phyloP scores from a whole-genome alignment of 192 early-diverging fungal species.

The Umbelopsis isabellina region DNA sequence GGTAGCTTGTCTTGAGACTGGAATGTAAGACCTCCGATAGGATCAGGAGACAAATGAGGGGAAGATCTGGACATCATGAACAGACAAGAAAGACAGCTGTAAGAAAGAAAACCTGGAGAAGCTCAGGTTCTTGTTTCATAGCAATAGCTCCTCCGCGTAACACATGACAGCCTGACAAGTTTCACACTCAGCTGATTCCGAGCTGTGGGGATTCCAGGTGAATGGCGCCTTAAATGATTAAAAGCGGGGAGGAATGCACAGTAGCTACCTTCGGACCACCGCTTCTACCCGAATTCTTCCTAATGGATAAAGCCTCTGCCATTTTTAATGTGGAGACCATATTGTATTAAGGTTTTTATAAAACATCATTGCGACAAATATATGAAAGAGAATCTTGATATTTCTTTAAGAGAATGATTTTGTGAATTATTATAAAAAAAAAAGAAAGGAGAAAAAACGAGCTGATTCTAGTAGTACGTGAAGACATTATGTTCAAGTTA shows the following conservation, averaged over 20 bases:
- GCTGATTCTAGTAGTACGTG: too few species aligned
- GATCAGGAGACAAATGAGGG: slow-evolving; percentile 21
- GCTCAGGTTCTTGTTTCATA: neutral
- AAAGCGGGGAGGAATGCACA: neutral
- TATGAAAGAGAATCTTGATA: too few species aligned
- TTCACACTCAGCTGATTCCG: slow-evolving; percentile 17
- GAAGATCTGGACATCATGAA: slow-evolving; percentile 1
- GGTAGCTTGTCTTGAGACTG: slow-evolving; percentile 61
- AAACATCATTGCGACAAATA: too few species aligned
- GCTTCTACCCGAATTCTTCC: neutral
- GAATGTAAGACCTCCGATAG: slow-evolving; percentile 50
- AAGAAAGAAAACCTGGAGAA: neutral
- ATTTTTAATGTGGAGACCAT: neutral
- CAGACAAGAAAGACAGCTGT: neutral
- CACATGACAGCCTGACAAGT: slow-evolving; percentile 15
- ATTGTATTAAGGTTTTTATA: too few species aligned
- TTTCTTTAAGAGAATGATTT: too few species aligned
- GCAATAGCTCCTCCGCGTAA: neutral
- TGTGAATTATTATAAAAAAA: too few species aligned
- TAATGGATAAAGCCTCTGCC: neutral
- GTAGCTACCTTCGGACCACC: too few species aligned
- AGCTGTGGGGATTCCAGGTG: neutral
- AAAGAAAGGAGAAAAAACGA: neutral
- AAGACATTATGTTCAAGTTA: too few species aligned
- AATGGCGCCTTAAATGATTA: neutral